phyloP scores from a whole-genome alignment of 2,329 filamentous ascomycete species.

The Ilyonectria robusta region DNA sequence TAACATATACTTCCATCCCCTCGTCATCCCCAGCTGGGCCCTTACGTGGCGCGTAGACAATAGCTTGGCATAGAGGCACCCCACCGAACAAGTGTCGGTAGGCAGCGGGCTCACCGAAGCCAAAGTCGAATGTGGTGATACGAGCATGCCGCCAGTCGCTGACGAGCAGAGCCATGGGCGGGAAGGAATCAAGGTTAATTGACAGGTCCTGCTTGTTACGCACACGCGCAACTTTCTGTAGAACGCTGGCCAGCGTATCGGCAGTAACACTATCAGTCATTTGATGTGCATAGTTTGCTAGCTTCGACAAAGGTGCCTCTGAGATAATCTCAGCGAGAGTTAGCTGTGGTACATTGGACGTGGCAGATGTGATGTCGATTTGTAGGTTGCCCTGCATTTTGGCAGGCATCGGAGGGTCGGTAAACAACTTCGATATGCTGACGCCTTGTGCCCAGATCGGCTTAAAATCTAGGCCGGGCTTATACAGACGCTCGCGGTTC shows the following conservation, averaged over 20 bases:
- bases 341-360: conserved; percentile 45
- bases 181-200: conserved; percentile 53
- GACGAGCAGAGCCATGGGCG: conserved; percentile 52
- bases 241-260: conserved; percentile 46
- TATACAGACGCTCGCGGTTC: conserved; percentile 53
- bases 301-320: conserved; percentile 51
- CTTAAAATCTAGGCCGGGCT: conserved; percentile 45
- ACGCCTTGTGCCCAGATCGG: conserved; percentile 55
- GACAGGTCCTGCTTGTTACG: conserved; percentile 55
- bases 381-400: conserved; percentile 57
- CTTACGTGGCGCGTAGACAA: conserved; percentile 51
- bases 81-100: conserved; percentile 52
- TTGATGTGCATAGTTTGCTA: conserved; percentile 55
- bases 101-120: conserved; percentile 51
- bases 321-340: conserved; percentile 54
- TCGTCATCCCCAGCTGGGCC: conserved; percentile 51
- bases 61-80: conserved; percentile 44
- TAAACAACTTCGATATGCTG: conserved; percentile 54
- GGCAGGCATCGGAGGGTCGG: conserved; percentile 49
- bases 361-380: conserved; percentile 44
- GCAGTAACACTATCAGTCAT: conserved; percentile 54
- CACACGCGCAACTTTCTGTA: conserved; percentile 51
- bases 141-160: conserved; percentile 55
- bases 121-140: conserved; percentile 51
- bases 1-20: conserved; percentile 52